Evolutionary conservation across 208 protist species (phyloP), one percentile per base, ranked within the genome.

Genomic region (Wallacemonas sp.): DNA sequence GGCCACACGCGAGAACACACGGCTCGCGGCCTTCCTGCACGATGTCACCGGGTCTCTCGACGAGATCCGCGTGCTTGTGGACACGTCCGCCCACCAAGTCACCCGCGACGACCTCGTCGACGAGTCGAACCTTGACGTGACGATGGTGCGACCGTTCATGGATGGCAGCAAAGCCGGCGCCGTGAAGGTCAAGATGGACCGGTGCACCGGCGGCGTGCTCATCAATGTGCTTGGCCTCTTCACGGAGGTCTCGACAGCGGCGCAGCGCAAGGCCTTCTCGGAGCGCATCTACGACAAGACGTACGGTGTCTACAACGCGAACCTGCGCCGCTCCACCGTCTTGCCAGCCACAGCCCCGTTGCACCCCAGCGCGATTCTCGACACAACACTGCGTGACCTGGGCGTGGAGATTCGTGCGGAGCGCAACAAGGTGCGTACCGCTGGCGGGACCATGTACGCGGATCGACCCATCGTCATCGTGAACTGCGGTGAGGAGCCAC

Each of bases 221-320:
- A 5, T 86, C n/a, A 80, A 63, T 41, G 61, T 78, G 16, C 41
- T 73, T 0, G 77, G 70, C n/a, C 72, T 92, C 0, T 49, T 87
- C 24, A 79, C 70, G 0, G 49, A 61, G 4, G 47, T 39, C 11
- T 76, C 82, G 34, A 80, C 82, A 21, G 62, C 70, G 4, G 54
- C 72, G 34, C 76, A 87, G 38, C 80, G 84, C 62, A 65, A 83
- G 64, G 56, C 65, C 24, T 89, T 92, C 44, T 78, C 72, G 4
- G 70, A 76, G 30, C 27, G 36, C 2, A 46, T 69, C 21, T 89
- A 78, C 70, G 61, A 79, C 70, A 57, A 47, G 4, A 63, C 57
- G 41, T 71, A 78, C 62, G 39, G 52, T 43, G 52, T 58, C 14
- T 58, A 58, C 29, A 24, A 19, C 30, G 19, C 26, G 2, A 39